Evolutionary conservation across 2,329 filamentous ascomycete species (phyloP), one percentile per base, ranked within the genome.

Genomic region (Trichoderma oligosporum): DNA sequence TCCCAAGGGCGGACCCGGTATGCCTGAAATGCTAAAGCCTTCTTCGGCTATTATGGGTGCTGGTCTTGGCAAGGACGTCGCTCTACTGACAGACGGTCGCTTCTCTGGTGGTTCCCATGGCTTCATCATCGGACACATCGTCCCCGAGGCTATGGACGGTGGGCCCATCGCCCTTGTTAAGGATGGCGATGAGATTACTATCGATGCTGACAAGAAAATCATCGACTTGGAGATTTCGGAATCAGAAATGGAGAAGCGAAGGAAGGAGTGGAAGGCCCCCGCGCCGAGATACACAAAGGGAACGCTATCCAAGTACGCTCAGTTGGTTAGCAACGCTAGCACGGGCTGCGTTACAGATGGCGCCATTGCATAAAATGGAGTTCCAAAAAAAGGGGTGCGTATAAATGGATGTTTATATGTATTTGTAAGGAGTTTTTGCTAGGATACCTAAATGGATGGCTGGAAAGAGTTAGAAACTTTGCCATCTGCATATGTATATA

Each of bases 1-100:
- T 0, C 92, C 92, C 60, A 95, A 93, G 76, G 92, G 92, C 63
- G 92, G 92, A 0, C 92, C 92, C 1, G 92, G 92, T 58, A 97
- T 97, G 87, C 92, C 91, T 29, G 92, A 97, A 76, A 93, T 96
- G 80, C 78, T 97, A 61, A 96, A 96, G 78, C 90, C 92, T n/a
- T 89, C 84, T 53, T 91, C 89, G 0, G 90, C 91, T 48, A 88
- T 97, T 67, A 96, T 96, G 90, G 92, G 92, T 54, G 90, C 91
- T 5, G 88, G 88, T 35, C 82, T 97, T 41, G 86, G 86, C 64
- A 81, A 88, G 66, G 86, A 90, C 64, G 85, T 89, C 12, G 87
- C 87, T 1, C 81, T 91, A 45, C 79, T 91, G 60, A 89, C 87
- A 2, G 87, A 91, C 65, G 85, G 85, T 0, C 83, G 88, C 36